Conservation (phyloP, 176 grass and related monocot species). For the Miscanthus lutarioriparius region DNA sequence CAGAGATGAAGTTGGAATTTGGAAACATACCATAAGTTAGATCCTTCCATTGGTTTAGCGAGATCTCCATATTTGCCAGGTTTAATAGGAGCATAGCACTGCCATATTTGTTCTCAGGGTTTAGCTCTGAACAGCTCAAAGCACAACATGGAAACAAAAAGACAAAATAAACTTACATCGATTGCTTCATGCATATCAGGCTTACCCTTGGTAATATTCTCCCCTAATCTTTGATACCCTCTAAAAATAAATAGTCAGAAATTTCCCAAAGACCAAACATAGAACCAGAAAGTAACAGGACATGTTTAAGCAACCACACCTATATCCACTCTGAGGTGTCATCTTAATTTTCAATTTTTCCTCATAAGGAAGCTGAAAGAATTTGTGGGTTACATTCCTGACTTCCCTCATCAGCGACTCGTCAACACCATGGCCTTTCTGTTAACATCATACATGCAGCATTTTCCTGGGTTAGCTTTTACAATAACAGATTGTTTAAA, state of each 20-base stretch:
- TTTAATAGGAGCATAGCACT: constrained; percentile 76
- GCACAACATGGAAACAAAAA: neutral
- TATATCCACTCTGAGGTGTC: constrained; percentile 77
- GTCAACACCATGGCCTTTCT: constrained; percentile 81
- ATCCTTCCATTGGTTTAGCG: constrained; percentile 79
- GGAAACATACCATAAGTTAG: constrained; percentile 76
- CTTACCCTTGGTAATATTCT: constrained; percentile 89
- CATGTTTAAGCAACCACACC: constrained; percentile 31
- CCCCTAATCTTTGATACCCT: constrained; percentile 80
- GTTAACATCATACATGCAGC: constrained; percentile 2
- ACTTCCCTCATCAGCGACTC: constrained; percentile 76
- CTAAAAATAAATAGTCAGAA: constrained; percentile 34
- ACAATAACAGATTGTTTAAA: neutral
- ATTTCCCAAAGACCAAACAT: neutral
- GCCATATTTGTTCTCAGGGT: constrained; percentile 1
- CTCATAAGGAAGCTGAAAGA: constrained; percentile 79
- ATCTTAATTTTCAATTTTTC: constrained; percentile 94
- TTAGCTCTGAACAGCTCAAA: constrained; percentile 25
- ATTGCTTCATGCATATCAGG: constrained; percentile 99
- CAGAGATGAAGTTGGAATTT: constrained; percentile 24
- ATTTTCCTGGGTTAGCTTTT: neutral
- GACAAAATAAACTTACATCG: constrained; percentile 67
- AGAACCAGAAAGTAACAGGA: neutral
- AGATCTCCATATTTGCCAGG: constrained; percentile 69
- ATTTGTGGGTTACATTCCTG: constrained; percentile 58